Evolutionary conservation across 371 early-diverging fungal genomes (phyloP).

Genomic region (Circinella minor): DNA sequence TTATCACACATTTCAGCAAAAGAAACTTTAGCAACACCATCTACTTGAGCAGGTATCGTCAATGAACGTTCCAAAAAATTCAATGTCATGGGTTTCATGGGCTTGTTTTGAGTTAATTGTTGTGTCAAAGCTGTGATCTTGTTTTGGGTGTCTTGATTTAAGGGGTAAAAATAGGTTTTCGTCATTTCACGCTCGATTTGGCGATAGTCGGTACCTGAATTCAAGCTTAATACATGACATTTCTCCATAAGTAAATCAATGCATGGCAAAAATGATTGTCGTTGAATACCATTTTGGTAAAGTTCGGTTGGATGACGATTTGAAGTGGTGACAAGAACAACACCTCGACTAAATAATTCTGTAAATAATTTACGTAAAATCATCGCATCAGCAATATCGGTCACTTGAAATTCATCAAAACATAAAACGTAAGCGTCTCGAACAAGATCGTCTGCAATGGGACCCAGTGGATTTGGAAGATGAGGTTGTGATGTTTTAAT

Average conservation of each 20-base stretch:
- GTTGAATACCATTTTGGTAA: slow-evolving; percentile 95
- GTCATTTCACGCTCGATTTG: slow-evolving; percentile 60
- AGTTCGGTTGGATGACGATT: slow-evolving; percentile 95
- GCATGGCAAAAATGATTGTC: slow-evolving; percentile 88
- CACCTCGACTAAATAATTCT: slow-evolving; percentile 85
- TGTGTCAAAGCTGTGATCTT: slow-evolving; percentile 46
- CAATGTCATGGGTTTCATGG: slow-evolving; percentile 51
- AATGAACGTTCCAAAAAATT: slow-evolving; percentile 78
- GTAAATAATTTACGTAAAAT: slow-evolving; percentile 83
- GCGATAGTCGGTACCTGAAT: slow-evolving; percentile 93
- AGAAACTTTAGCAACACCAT: slow-evolving; percentile 74
- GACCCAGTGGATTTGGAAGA: slow-evolving; percentile 74
- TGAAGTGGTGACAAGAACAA: slow-evolving; percentile 89
- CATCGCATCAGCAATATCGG: slow-evolving; percentile 98
- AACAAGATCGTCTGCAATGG: slow-evolving; percentile 83
- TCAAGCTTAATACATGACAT: slow-evolving; percentile 81
- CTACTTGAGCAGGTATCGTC: slow-evolving; percentile 63
- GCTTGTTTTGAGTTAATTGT: slow-evolving; percentile 31
- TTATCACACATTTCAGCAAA: slow-evolving; percentile 87
- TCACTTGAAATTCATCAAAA: slow-evolving; percentile 97
- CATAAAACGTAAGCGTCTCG: slow-evolving; percentile 85
- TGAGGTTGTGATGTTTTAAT: slow-evolving; percentile 61
- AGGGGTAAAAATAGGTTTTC: slow-evolving; percentile 65
- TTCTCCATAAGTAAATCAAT: slow-evolving; percentile 84
- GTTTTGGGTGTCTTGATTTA: slow-evolving; percentile 52